Evolutionary conservation across 805 yeast species (phyloP), one percentile per base, ranked within the genome.

Genomic region (Saturnispora bothae): DNA sequence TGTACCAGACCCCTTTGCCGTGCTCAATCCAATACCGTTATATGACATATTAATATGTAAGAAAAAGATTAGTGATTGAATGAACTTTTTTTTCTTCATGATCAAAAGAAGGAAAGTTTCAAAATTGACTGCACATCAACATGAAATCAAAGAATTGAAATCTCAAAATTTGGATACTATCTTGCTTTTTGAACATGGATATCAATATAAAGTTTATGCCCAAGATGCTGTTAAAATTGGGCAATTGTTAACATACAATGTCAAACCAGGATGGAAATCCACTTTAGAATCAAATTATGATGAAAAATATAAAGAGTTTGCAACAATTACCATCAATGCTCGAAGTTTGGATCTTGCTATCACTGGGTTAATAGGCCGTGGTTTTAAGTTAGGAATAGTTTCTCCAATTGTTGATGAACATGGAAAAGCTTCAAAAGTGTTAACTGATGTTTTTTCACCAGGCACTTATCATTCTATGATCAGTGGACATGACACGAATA

Each of bases 291-390:
- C 65, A n/a, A 62, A 7, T 8, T 8, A 68, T 2, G 39, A 42
- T 10, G 23, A 45, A 1, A 32, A 30, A 4, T 73, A 69, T 49
- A 70, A 69, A 35, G 68, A 71, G 40, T 78, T 83, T 49, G 89
- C 95, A 0, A 82, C 83, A 50, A 81, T 94, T 43, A 78, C 92
- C 6, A 81, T 92, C 25, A 97, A 96, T 1, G 82, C 80, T 36
- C 72, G 64, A 21, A 63, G 92, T 42, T 63, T 92, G 12, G 81
- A 81, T 47, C 67, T 81, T 22, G 89, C 89, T 54, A 60, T 88
- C 27, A 82, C 81, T 53, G 66, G 89, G 42, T 60, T 89, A 14
- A 65, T 92, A 4, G 71, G 69, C 28, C 65, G 64, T 39, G 95
- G 96, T 0, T 61, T 73, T 42, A 88, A 82, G 53, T 84, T 92